phyloP scores from a whole-genome alignment of 371 early-diverging fungal genomes.

The Fennellomyces sp. region DNA sequence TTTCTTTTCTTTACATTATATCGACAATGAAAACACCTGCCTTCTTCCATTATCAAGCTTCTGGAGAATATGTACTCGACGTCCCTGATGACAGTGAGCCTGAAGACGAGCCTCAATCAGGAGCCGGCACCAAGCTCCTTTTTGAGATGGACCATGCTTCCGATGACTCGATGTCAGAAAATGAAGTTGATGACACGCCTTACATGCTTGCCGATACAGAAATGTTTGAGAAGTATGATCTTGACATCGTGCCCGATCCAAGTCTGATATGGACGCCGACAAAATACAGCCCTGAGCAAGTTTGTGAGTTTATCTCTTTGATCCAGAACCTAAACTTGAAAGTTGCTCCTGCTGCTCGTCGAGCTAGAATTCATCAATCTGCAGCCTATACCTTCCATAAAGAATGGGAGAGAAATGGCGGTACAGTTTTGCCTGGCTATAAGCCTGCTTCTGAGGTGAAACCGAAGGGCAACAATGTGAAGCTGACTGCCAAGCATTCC shows the following conservation, averaged over 20 bases:
- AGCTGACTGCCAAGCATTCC: slow-evolving; percentile 10
- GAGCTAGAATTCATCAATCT: neutral
- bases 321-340: neutral
- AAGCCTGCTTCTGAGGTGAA: slow-evolving; percentile 1
- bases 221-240: slow-evolving; percentile 1
- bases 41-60: slow-evolving; percentile 3
- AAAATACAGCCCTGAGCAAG: slow-evolving; percentile 4
- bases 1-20: no score
- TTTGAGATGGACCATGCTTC: neutral
- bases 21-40: no score
- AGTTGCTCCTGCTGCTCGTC: neutral
- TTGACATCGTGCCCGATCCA: neutral
- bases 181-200: neutral
- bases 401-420: slow-evolving; percentile 6
- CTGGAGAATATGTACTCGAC: slow-evolving; percentile 3
- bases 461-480: slow-evolving; percentile 5
- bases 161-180: slow-evolving; percentile 8
- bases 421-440: slow-evolving; percentile 7
- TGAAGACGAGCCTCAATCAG: neutral
- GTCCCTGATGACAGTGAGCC: neutral
- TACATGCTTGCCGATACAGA: no score
- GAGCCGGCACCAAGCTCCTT: neutral
- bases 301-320: neutral
- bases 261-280: slow-evolving; percentile 4
- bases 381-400: slow-evolving; percentile 6